A percentile compares a stretch with the other conserved stretches of the same genome.
Evolutionary conservation across 805 yeast genomes (phyloP).

Genomic region (Hanseniaspora meyeri): DNA sequence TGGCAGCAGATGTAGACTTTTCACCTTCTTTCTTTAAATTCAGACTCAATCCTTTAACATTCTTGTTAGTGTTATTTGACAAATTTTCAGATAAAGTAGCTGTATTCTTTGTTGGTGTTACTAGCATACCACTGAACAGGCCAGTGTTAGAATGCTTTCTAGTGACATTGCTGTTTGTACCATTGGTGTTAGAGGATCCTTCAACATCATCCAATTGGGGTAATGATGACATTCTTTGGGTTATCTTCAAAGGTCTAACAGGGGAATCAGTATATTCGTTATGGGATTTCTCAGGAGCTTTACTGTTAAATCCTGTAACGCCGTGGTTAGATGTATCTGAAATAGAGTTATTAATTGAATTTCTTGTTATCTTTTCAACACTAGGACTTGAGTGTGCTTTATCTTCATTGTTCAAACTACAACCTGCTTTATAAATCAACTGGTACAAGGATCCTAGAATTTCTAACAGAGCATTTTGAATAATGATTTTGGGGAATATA

Average conservation of each 20-base stretch:
- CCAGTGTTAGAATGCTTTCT: conserved; percentile 24
- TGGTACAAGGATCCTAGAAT: conserved; percentile 49
- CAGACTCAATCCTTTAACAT: conserved; percentile 2
- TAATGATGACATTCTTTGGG: conserved; percentile 35
- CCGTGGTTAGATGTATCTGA: background rate
- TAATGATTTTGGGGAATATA: conserved; percentile 48
- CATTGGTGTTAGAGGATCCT: background rate
- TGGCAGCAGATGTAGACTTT: background rate
- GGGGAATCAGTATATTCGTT: conserved; percentile 28
- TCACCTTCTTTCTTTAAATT: background rate
- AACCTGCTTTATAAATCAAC: conserved; percentile 27
- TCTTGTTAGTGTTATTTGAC: background rate
- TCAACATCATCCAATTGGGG: background rate
- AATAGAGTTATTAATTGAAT: background rate
- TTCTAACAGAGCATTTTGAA: conserved; percentile 61
- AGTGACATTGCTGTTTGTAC: background rate
- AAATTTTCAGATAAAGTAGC: background rate
- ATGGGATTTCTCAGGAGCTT: background rate
- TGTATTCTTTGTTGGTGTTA: conserved; percentile 1
- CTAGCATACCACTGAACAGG: conserved; percentile 20
- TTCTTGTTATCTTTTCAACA: background rate
- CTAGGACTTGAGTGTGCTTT: background rate
- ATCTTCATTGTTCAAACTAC: background rate
- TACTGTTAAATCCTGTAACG: background rate
- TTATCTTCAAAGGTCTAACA: conserved; percentile 58